Evolutionary conservation across 164 flowering plant species (phyloP).

Genomic region (Cinnamomum micranthum): DNA sequence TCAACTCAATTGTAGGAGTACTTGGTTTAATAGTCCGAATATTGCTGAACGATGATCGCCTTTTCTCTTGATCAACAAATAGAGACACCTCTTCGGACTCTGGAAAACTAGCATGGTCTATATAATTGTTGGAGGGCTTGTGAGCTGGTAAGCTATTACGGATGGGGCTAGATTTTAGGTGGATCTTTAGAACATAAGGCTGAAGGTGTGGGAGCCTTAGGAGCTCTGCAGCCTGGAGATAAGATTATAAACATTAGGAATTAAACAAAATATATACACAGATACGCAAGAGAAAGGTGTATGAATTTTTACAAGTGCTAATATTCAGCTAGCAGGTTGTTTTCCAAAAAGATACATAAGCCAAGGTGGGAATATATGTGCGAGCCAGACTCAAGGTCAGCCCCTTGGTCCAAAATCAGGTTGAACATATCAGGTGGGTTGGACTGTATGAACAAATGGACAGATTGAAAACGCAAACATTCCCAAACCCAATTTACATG

Average conservation of each 20-base stretch:
- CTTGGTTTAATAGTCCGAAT: conserved; percentile 69
- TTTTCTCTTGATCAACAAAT: conserved; percentile 30
- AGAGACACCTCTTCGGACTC: conserved; percentile 38
- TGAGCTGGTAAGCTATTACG: conserved; percentile 36
- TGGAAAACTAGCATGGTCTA: conserved; percentile 45
- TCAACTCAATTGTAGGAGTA: conserved; percentile 51
- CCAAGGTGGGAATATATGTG: neutral
- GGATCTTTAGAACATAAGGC: conserved; percentile 61
- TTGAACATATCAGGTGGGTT: neutral
- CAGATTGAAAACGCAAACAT: too few species aligned
- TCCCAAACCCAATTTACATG: neutral
- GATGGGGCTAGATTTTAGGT: conserved; percentile 57
- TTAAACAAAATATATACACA: neutral
- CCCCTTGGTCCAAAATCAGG: neutral
- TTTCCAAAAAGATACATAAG: neutral
- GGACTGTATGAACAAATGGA: neutral
- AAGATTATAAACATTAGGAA: neutral
- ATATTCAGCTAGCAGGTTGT: neutral
- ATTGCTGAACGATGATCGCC: conserved; percentile 58
- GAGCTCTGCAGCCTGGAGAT: conserved; percentile 79
- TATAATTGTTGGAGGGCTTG: conserved; percentile 37
- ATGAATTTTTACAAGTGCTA: neutral
- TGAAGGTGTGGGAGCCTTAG: conserved; percentile 83
- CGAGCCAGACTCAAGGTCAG: neutral
- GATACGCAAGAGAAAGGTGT: neutral